Evolutionary conservation across 192 early-diverging fungal genomes (phyloP), one percentile per base, ranked within the genome.

Genomic region (Coemansia sp.): DNA sequence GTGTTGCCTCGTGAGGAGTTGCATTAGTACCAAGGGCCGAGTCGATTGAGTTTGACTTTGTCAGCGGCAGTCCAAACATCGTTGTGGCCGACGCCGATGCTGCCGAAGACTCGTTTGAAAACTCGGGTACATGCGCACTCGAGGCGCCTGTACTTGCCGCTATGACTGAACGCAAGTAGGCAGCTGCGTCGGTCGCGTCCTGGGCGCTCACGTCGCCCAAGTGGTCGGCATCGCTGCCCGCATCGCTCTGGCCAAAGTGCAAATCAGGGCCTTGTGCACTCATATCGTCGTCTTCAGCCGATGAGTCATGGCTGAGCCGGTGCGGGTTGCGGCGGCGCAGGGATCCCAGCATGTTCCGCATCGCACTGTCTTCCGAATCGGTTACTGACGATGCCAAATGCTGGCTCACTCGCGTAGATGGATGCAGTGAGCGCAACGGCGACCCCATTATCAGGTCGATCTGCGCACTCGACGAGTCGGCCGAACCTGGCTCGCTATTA

Each of bases 181-280:
- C 62, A 0, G 67, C 70, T 0, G 68, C 65, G 1, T 37, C 55
- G 55, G 55, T 62, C 0, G 69, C 64, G 9, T 73, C 65, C 49
- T 69, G 74, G 11, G 43, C 61, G 22, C 47, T 66, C 14, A 43
- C 58, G 31, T 26, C 39, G 4, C 52, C 45, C 9, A 58, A 43
- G 17, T 67, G 58, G 25, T 82, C 80, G 6, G 49, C 59, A 35
- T 78, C 75, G 47, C 80, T 82, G 35, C 70, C 76, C 6, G 68
- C 43, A 21, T 74, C 80, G 56, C 71, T 72, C 38, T 74, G 67
- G 27, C 66, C 82, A 62, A 80, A 75, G 19, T 83, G 76, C 63
- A 83, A 65, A 50, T 79, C 69, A 1, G 82, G 82, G 11, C 72
- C 70, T 35, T 70, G 74, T 6, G 70, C 48, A 37, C 62, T 74